Percentiles rank a stretch among this genome's conserved stretches.
phyloP scores from a whole-genome alignment of 805 yeast species.

The Candida awuae region DNA sequence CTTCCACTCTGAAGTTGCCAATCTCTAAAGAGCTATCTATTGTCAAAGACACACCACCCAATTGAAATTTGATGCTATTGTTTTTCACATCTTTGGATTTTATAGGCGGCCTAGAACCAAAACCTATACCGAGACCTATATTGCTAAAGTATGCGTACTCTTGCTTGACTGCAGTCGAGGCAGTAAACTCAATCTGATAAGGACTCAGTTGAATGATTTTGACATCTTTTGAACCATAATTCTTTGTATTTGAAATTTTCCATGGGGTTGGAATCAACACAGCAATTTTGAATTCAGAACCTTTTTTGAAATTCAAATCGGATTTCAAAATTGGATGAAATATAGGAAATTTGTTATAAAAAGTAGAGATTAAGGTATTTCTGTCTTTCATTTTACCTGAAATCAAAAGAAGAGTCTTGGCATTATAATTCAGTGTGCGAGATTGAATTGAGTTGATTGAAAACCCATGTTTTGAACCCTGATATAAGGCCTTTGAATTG shows the following conservation, averaged over 20 bases:
- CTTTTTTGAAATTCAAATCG: slow-evolving; percentile 5
- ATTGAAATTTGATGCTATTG: slow-evolving; percentile 30
- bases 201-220: slow-evolving; percentile 65
- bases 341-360: slow-evolving; percentile 42
- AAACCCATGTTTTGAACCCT: slow-evolving; percentile 73
- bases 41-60: slow-evolving; percentile 73
- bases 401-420: slow-evolving; percentile 68
- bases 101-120: slow-evolving; percentile 63
- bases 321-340: slow-evolving; percentile 23
- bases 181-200: slow-evolving; percentile 44
- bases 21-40: slow-evolving; percentile 73
- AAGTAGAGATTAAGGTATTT: slow-evolving; percentile 36
- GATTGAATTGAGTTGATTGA: slow-evolving; percentile 82
- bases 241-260: slow-evolving; percentile 61
- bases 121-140: slow-evolving; percentile 73
- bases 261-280: slow-evolving; percentile 43
- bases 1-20: slow-evolving; percentile 68
- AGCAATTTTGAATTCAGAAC: slow-evolving; percentile 15
- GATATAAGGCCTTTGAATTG: slow-evolving; percentile 52
- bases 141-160: slow-evolving; percentile 58
- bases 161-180: slow-evolving; percentile 12
- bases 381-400: slow-evolving; percentile 51
- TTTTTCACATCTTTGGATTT: slow-evolving; percentile 36
- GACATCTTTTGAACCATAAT: slow-evolving; percentile 58
- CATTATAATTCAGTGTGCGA: slow-evolving; percentile 82